Conservation (phyloP, 257 asterid species). For the Parsonsia alboflavescens region DNA sequence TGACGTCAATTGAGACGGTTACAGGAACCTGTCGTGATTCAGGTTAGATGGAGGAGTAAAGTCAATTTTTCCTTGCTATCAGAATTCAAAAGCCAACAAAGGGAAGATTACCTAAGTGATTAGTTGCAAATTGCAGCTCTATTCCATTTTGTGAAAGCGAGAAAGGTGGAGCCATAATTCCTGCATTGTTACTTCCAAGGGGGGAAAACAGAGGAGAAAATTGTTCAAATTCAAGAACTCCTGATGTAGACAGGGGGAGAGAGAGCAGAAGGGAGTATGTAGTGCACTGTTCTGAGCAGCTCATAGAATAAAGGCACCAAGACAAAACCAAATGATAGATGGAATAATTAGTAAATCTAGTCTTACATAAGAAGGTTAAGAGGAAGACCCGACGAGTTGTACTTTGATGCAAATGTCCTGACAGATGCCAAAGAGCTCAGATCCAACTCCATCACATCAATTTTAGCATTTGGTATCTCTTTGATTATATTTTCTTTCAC, state of each 20-base stretch:
- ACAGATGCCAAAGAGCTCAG: conserved; percentile 50
- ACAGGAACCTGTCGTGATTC: not conserved
- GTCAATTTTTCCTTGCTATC: not conserved
- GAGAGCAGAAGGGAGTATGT: not conserved
- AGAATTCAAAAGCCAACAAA: not conserved
- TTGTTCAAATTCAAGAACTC: conserved; percentile 10
- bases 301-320: not conserved
- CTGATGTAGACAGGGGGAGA: not conserved
- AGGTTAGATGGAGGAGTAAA: not conserved
- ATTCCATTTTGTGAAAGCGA: conserved; percentile 58
- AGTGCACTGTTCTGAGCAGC: not conserved
- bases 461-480: conserved; percentile 44
- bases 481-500: conserved; percentile 40
- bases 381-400: conserved; percentile 34
- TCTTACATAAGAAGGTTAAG: conserved; percentile 59
- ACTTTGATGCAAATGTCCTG: conserved; percentile 48
- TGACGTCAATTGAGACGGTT: not conserved
- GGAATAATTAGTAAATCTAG: not conserved
- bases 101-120: conserved; percentile 47
- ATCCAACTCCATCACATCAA: conserved; percentile 63
- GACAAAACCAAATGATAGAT: not conserved
- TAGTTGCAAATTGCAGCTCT: conserved; percentile 78
- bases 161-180: conserved; percentile 61
- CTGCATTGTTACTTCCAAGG: conserved; percentile 65
- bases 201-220: not conserved